Conservation (phyloP, 1,284 basidiomycete species). For the Sanghuangporus baumii region DNA sequence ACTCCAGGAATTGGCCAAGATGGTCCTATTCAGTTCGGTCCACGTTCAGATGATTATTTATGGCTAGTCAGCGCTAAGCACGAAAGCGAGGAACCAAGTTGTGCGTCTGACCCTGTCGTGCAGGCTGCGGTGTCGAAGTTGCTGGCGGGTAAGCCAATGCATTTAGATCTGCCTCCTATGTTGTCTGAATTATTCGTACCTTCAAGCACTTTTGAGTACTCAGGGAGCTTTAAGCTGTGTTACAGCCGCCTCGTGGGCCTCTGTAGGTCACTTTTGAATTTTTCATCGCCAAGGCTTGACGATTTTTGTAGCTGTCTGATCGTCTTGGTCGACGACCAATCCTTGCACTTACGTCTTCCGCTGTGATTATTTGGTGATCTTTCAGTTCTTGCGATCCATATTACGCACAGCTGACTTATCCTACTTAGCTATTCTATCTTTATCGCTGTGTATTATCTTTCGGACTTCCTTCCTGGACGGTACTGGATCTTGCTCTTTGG, state of each 20-base stretch:
- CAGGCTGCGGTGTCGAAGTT: constrained; percentile 68
- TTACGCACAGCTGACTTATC: neutral
- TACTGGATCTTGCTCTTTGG: constrained; percentile 78
- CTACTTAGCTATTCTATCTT: constrained; percentile 52
- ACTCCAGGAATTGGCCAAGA: neutral
- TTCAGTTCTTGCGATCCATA: constrained; percentile 12
- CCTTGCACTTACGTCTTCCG: constrained; percentile 56
- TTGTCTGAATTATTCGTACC: neutral
- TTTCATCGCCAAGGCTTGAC: neutral
- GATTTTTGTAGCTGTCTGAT: constrained; percentile 60
- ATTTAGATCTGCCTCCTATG: neutral
- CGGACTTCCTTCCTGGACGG: constrained; percentile 65
- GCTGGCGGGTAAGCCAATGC: constrained; percentile 44
- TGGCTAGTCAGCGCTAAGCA: neutral
- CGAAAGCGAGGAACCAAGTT: constrained; percentile 26
- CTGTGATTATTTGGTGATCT: constrained; percentile 48
- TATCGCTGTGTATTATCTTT: constrained; percentile 58
- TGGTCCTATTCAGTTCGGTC: neutral
- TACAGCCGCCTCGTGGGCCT: constrained; percentile 84
- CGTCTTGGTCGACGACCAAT: constrained; percentile 68
- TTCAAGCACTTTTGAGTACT: constrained; percentile 52
- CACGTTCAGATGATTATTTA: neutral
- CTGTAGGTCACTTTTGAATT: constrained; percentile 37
- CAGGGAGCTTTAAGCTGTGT: constrained; percentile 69
- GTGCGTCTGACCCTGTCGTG: constrained; percentile 67